phyloP scores from a whole-genome alignment of 2,329 filamentous ascomycete species.

The Ramichloridium luteum region DNA sequence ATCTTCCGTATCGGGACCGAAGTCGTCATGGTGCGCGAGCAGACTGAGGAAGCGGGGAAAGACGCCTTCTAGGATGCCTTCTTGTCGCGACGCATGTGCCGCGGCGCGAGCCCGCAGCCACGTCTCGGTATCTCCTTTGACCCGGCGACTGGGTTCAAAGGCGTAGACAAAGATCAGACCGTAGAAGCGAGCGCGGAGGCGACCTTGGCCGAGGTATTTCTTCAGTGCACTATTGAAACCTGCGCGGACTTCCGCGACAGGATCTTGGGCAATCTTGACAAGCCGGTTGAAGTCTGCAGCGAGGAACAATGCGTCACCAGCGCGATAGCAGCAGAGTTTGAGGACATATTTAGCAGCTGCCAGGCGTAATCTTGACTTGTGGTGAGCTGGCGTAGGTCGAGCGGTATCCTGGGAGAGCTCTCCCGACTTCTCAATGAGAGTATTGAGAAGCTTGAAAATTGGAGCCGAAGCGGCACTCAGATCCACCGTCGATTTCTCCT shows the following conservation, averaged over 20 bases:
- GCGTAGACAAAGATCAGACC: constrained; percentile 81
- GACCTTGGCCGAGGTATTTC: constrained; percentile 70
- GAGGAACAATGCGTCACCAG: constrained; percentile 63
- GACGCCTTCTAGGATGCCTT: constrained; percentile 61
- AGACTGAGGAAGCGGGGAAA: constrained; percentile 77
- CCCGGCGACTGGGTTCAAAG: constrained; percentile 67
- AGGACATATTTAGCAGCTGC: constrained; percentile 65
- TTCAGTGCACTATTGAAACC: constrained; percentile 77
- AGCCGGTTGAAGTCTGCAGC: constrained; percentile 68
- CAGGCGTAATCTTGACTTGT: constrained; percentile 70
- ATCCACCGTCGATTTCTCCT: constrained; percentile 25
- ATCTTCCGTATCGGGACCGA: constrained; percentile 52
- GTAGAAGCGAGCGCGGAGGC: constrained; percentile 66
- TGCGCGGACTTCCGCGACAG: constrained; percentile 57
- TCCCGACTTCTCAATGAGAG: constrained; percentile 61
- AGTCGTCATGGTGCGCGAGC: constrained; percentile 89
- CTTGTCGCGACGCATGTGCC: constrained; percentile 43
- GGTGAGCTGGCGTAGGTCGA: constrained; percentile 57
- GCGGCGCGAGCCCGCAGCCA: constrained; percentile 78
- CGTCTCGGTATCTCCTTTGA: constrained; percentile 65
- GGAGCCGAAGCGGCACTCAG: constrained; percentile 45
- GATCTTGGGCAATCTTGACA: constrained; percentile 70
- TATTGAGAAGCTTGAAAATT: constrained; percentile 68
- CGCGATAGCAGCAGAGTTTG: constrained; percentile 68
- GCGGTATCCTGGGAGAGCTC: constrained; percentile 60